Evolutionary conservation across 495 filamentous ascomycete species (phyloP), one percentile per base, ranked within the genome.

Genomic region (Aspergillus asperescens): DNA sequence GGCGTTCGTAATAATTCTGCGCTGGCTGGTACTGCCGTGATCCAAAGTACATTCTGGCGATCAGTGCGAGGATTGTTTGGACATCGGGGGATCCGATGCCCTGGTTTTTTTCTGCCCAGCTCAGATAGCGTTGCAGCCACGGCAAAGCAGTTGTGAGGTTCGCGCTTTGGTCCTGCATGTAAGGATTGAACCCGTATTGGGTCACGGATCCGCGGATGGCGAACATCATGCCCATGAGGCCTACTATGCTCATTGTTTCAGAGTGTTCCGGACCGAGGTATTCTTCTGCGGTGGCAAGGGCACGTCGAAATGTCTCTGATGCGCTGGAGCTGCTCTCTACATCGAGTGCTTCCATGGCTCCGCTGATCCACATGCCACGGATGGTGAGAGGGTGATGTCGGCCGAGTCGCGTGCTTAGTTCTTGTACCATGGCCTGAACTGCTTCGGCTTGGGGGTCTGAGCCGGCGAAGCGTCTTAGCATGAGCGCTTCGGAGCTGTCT

Each of bases 251-350:
- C 48, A 69, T 57, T 1, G 65, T 66, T 19, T 65, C 50, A 1
- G 64, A 56, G 24, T 69, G 62, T 0, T 69, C 64, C 2, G 61
- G 52, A 0, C 69, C 69, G 0, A 70, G 42, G 0, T 50, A 37
- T 41, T 72, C 67, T 22, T 72, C 69, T 2, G 63, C 60, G 8
- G 54, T 62, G n/a, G 67, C 55, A 0, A 72, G 61, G 6, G 64
- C 69, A 6, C 67, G 67, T 0, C 69, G 67, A 7, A 70, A 52
- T 1, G 64, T 67, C 44, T 72, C 69, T 0, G 64, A 69, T 0
- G 67, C 56, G 15, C 54, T 50, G 15, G 61, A 46, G 5, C 34
- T 55, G 37, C 58, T 49, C 5, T 64, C 48, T 9, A 28, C 23
- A 3, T 61, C 53, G 15, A 62, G 52, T 5, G 55, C 59, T 15